A percentile compares a stretch with the other conserved stretches of the same genome.
These are phyloP conservation scores for Tuber brumale DNA, from an alignment of 495 filamentous ascomycete species.

Conservation along the genomic window DNA sequence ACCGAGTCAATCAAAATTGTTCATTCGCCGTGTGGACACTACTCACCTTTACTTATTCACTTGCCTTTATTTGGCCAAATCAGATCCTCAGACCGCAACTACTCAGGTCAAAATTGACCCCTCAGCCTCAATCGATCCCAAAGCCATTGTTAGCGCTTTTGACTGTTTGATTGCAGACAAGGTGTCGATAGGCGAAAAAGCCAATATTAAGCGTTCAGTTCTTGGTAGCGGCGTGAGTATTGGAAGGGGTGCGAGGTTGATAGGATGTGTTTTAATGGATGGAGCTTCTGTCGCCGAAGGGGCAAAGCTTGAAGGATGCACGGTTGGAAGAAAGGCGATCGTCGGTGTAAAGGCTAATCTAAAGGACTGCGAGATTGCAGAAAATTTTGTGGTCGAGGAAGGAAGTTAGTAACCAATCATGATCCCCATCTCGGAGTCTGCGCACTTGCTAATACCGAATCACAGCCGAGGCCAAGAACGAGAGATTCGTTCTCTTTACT, in stretches of 20 bases:
- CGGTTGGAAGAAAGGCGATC: slow-evolving; percentile 67
- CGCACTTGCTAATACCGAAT: slow-evolving; percentile 32
- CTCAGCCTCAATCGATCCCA: slow-evolving; percentile 65
- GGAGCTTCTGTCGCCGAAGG: slow-evolving; percentile 72
- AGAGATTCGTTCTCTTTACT: slow-evolving; percentile 79
- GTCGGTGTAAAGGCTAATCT: slow-evolving; percentile 70
- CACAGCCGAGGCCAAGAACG: slow-evolving; percentile 67
- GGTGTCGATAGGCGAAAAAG: slow-evolving; percentile 73
- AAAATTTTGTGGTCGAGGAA: slow-evolving; percentile 71
- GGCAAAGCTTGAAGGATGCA: slow-evolving; percentile 70
- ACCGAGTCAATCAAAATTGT: slow-evolving; percentile 45
- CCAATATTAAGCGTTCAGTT: slow-evolving; percentile 80
- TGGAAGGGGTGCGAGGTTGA: slow-evolving; percentile 67
- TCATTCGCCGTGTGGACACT: slow-evolving; percentile 84
- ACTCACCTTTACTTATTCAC: slow-evolving; percentile 68
- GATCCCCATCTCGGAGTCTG: neutral
- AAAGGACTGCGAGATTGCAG: slow-evolving; percentile 84
- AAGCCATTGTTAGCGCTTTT: slow-evolving; percentile 64
- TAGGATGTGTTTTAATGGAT: slow-evolving; percentile 83
- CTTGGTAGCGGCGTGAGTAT: slow-evolving; percentile 83
- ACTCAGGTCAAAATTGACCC: slow-evolving; percentile 71
- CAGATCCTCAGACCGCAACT: slow-evolving; percentile 53
- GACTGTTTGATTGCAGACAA: slow-evolving; percentile 80
- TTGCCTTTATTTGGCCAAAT: slow-evolving; percentile 70
- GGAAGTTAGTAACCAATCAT: slow-evolving; percentile 53